Evolutionary conservation across 2,329 filamentous ascomycete genomes (phyloP).

Genomic region (Xylariaceae sp.): DNA sequence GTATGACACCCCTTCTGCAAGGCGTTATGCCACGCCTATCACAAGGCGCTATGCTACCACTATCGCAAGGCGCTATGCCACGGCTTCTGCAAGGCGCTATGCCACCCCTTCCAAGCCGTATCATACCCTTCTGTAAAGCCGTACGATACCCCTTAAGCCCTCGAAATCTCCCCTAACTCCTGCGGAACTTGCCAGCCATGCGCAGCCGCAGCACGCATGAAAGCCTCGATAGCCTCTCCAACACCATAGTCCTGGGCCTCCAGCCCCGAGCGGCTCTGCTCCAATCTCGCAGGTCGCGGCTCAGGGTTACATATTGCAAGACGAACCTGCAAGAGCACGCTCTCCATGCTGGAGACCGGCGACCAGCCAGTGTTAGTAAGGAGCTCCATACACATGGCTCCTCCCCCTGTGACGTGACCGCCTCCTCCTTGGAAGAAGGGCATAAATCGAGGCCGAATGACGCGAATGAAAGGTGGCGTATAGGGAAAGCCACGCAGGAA

Average conservation of each 20-base stretch:
- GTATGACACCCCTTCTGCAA: not conserved
- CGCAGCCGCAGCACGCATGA: slow-evolving; percentile 58
- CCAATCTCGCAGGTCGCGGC: slow-evolving; percentile 68
- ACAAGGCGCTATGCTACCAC: too few species aligned
- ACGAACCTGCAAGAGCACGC: slow-evolving; percentile 74
- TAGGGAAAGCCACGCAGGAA: slow-evolving; percentile 75
- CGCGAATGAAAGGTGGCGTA: slow-evolving; percentile 77
- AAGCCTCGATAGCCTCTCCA: slow-evolving; percentile 70
- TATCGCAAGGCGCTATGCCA: too few species aligned
- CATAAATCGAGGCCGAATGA: slow-evolving; percentile 76
- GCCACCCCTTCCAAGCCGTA: too few species aligned
- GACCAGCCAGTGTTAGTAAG: slow-evolving; percentile 82
- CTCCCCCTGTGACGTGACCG: slow-evolving; percentile 79
- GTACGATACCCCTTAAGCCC: not conserved
- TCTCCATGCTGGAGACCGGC: slow-evolving; percentile 69
- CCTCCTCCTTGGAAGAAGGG: slow-evolving; percentile 70
- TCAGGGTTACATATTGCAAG: slow-evolving; percentile 68
- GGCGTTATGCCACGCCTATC: too few species aligned
- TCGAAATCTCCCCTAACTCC: slow-evolving; percentile 46
- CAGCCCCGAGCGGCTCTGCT: slow-evolving; percentile 15
- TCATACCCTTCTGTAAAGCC: too few species aligned
- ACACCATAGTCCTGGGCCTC: slow-evolving; percentile 56
- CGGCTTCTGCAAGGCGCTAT: too few species aligned
- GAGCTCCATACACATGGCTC: slow-evolving; percentile 79
- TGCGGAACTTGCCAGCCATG: slow-evolving; percentile 73